Base-by-base conservation (phyloP, 2,329 filamentous ascomycete species). In the Colletotrichum simmondsii region DNA sequence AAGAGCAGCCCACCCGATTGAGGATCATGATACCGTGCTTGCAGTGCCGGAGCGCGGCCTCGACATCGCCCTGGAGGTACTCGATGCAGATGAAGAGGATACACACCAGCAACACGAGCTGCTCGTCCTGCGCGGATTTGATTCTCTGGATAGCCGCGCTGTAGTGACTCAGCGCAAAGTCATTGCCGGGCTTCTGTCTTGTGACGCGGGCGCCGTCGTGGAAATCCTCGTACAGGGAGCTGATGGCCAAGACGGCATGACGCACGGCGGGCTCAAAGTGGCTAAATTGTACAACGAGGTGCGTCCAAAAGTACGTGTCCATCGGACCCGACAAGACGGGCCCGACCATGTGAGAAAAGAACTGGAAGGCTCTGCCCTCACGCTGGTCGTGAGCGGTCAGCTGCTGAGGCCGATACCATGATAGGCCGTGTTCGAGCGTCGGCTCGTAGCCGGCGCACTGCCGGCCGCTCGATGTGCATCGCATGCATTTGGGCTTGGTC, bases 381-480 rank as follows among this genome's bases (percentile, higher is more conserved):
- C 77, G 22, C 78, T 74, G 72, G 52, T 74, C 72, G 60, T 74
- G 72, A 19, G 72, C 68, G 10, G 61, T 74, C 19, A 74, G 59
- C 49, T 74, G 72, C 30, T 74, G 69, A 16, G 72, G 69, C 24
- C 69, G 69, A 37, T 74, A 72, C 72, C 72, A 74, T 19, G 68
- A 70, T 26, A 74, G 72, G 24, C 62, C 69, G 19, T 63, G 63
- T 46, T 74, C 68, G 30, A 59, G 52, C 16, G 68, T 53, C 16
- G 64, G 56, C 56, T 72, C 69, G 57, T 72, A 72, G 69, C 69
- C 69, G 35, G 46, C 69, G 24, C 69, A 72, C 37, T 84, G 85
- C 62, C 89, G 85, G 22, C 89, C 88, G 3, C 88, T 90, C 61
- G 85, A 87, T 28, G 84, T 84, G 76, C 89, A 91, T 71, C 87